Conservation (phyloP, 2,329 filamentous ascomycete genomes). For the Calonectria multiphialidica region DNA sequence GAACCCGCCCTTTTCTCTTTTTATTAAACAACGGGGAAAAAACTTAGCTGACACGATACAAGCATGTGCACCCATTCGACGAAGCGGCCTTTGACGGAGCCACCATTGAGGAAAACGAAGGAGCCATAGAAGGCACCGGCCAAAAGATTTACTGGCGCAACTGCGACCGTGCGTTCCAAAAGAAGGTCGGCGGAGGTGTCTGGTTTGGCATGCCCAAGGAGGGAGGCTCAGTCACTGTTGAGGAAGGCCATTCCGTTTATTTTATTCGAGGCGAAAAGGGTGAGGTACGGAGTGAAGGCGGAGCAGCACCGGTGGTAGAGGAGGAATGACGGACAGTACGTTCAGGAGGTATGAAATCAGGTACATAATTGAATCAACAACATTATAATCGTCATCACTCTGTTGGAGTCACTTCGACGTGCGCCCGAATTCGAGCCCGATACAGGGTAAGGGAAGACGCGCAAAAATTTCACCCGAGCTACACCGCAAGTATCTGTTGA, state of each 20-base stretch:
- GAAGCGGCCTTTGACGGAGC: constrained; percentile 5
- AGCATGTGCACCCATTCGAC: constrained; percentile 17
- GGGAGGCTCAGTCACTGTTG: constrained; percentile 4
- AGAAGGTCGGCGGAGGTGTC: not conserved
- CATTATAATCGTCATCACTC: not conserved
- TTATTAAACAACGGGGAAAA: no score
- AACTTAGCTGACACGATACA: not conserved
- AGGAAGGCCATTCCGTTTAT: constrained; percentile 5
- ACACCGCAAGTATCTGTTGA: no score
- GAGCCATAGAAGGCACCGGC: not conserved
- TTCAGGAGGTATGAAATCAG: no score
- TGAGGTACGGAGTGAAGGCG: not conserved
- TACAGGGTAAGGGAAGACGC: not conserved
- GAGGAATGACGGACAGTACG: not conserved
- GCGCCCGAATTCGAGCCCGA: not conserved
- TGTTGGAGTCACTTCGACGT: not conserved
- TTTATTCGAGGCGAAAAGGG: constrained; percentile 10
- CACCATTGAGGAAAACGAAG: not conserved
- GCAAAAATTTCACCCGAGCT: not conserved
- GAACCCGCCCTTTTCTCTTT: not conserved
- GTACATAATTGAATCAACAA: not conserved
- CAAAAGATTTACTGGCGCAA: constrained; percentile 18
- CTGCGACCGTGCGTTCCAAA: constrained; percentile 10
- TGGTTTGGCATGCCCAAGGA: constrained; percentile 19
- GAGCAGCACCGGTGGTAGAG: not conserved